Evolutionary conservation across 768 basidiomycete species (phyloP).

Genomic region (Royoungia palumana): DNA sequence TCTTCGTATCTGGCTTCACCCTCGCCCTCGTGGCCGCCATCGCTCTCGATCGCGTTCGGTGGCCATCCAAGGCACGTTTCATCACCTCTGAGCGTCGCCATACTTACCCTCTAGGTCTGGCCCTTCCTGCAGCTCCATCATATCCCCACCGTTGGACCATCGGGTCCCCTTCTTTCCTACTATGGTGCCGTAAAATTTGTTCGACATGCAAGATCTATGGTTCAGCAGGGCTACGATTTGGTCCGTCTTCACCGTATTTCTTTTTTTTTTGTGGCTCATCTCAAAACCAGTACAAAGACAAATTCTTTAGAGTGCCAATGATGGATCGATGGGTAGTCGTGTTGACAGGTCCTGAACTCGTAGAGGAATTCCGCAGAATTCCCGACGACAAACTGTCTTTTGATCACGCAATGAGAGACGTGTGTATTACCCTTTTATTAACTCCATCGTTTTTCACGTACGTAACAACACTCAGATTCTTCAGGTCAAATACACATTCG

Average conservation of each 20-base stretch:
- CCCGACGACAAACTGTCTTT: slow-evolving; percentile 46
- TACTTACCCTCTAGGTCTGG: background rate
- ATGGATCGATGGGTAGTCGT: slow-evolving; percentile 47
- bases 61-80: slow-evolving; percentile 25
- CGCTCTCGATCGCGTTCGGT: slow-evolving; percentile 16
- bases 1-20: slow-evolving; percentile 20
- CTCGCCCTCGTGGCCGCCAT: slow-evolving; percentile 13
- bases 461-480: slow-evolving; percentile 30
- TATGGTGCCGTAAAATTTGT: slow-evolving; percentile 30
- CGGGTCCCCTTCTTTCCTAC: slow-evolving; percentile 34
- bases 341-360: slow-evolving; percentile 37
- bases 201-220: slow-evolving; percentile 30
- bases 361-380: slow-evolving; percentile 52
- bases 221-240: slow-evolving; percentile 37
- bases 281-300: slow-evolving; percentile 27
- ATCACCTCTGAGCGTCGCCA: background rate
- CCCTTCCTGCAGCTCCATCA: slow-evolving; percentile 20
- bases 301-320: slow-evolving; percentile 43
- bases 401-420: slow-evolving; percentile 38
- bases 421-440: slow-evolving; percentile 19
- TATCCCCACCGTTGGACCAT: slow-evolving; percentile 37
- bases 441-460: slow-evolving; percentile 10
- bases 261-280: slow-evolving; percentile 13
- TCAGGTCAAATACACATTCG: slow-evolving; percentile 38
- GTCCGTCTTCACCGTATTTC: slow-evolving; percentile 15